phyloP scores from a whole-genome alignment of 148 eudicot genomes.

The Spergularia marina region DNA sequence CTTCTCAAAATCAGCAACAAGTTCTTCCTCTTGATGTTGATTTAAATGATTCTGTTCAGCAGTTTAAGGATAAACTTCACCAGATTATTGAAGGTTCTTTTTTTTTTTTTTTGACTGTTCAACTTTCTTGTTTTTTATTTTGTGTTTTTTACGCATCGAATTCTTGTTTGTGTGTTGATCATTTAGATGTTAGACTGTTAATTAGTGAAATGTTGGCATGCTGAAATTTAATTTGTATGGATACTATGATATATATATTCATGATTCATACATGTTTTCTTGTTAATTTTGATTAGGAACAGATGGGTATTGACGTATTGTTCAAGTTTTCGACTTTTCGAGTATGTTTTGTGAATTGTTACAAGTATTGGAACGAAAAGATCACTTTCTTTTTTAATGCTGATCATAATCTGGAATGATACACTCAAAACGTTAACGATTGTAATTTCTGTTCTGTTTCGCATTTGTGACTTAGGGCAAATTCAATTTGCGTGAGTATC shows the following conservation, averaged over 20 bases:
- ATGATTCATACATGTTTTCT: background rate
- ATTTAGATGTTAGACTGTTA: background rate
- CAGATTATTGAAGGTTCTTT: constrained; percentile 35
- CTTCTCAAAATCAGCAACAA: constrained; percentile 18
- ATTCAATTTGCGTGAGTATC: too few relatives aligned
- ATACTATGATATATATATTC: background rate
- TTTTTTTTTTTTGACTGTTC: too few relatives aligned
- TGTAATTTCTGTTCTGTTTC: background rate
- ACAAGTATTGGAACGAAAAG: too few relatives aligned
- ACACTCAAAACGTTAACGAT: background rate
- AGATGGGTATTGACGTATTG: background rate
- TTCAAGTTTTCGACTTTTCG: background rate
- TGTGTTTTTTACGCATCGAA: too few relatives aligned
- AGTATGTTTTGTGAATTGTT: too few relatives aligned
- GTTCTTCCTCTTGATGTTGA: constrained; percentile 33
- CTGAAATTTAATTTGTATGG: background rate
- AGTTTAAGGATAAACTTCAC: constrained; percentile 46
- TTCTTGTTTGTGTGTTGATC: background rate
- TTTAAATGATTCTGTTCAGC: constrained; percentile 32
- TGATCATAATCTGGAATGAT: too few relatives aligned
- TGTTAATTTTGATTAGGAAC: background rate
- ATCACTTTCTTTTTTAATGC: background rate
- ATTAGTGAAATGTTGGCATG: background rate
- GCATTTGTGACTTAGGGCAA: too few relatives aligned
- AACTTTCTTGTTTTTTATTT: background rate